Evolutionary conservation across 176 grass and related monocot species (phyloP), one percentile per base, ranked within the genome.

Genomic region (Rhynchospora tenuis): DNA sequence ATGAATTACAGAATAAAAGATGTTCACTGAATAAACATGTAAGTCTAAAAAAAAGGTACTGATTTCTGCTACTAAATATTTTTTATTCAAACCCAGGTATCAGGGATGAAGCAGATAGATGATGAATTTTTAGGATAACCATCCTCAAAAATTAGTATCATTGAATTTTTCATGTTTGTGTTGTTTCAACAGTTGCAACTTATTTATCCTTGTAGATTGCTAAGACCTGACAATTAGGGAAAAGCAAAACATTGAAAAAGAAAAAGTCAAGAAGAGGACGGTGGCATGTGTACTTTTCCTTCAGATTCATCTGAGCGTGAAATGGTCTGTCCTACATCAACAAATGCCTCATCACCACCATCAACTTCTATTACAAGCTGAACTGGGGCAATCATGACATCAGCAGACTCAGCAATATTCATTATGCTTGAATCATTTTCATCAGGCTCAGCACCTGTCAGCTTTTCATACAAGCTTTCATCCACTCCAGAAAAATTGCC

Each of bases 401-500:
- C 86, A 74, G 86, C 65, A 38, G 50, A 65, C 33, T 81, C 86
- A 0, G 24, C 3, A 17, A 66, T 33, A 78, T 10, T 29, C 26
- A 4, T 10, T 59, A 44, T 29, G 62, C 59, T 85, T 1, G 56
- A 62, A 8, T 80, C 78, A 17, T 6, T 28, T 52, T 83, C 79
- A n/a, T 59, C 19, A 73, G 46, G 61, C 19, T 19, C 85, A 55
- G 65, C 27, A 3, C 86, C 84, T 44, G 69, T 9, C 76, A 86
- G 19, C 55, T 78, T 88, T 69, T 79, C 66, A 46, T 88, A 88
- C 85, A 90, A 86, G 45, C 72, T 86, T 20, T 89, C 86, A 13
- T 86, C 86, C 78, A 55, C 73, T 31, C 82, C 86, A 27, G 93
- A 93, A n/a, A 91, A 81, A 84, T 95, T 94, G 7, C 84, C 95